Conservation (phyloP, 169 alveolate species). For the Toxoplasma gondii region DNA sequence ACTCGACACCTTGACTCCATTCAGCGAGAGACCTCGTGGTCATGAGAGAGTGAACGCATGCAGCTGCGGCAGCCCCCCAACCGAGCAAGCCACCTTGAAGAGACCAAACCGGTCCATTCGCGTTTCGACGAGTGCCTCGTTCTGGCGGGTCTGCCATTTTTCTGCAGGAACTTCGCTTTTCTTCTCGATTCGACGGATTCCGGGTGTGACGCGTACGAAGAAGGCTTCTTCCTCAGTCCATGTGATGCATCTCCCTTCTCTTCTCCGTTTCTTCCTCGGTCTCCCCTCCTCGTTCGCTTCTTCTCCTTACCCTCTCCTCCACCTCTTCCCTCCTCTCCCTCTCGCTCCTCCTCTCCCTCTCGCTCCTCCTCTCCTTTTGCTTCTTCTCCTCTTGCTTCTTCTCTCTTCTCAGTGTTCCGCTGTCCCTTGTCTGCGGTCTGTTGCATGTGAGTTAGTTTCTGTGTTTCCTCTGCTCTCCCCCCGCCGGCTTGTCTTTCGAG, state of each 20-base stretch:
- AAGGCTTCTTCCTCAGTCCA: too few species aligned
- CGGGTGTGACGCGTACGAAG: too few species aligned
- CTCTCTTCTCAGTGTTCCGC: too few species aligned
- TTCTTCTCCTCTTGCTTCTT: too few species aligned
- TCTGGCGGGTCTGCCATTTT: neutral
- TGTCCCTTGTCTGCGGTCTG: too few species aligned
- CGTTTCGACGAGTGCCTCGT: neutral
- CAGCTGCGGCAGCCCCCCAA: neutral
- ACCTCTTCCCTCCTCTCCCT: too few species aligned
- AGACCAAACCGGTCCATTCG: neutral
- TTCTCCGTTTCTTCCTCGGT: neutral
- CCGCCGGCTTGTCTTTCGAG: too few species aligned
- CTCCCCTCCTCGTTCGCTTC: too few species aligned
- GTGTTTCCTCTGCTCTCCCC: too few species aligned
- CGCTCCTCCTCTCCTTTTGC: neutral
- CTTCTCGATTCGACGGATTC: too few species aligned
- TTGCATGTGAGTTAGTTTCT: too few species aligned
- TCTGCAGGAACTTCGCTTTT: neutral
- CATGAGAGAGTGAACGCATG: slow-evolving; percentile 18
- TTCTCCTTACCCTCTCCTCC: too few species aligned
- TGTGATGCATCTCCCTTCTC: neutral
- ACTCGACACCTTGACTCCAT: slow-evolving; percentile 1
- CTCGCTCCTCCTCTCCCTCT: neutral
- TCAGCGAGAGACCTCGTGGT: neutral
- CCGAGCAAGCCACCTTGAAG: neutral